Conservation (phyloP, 2,329 filamentous ascomycete species). For the Pyricularia sp. region DNA sequence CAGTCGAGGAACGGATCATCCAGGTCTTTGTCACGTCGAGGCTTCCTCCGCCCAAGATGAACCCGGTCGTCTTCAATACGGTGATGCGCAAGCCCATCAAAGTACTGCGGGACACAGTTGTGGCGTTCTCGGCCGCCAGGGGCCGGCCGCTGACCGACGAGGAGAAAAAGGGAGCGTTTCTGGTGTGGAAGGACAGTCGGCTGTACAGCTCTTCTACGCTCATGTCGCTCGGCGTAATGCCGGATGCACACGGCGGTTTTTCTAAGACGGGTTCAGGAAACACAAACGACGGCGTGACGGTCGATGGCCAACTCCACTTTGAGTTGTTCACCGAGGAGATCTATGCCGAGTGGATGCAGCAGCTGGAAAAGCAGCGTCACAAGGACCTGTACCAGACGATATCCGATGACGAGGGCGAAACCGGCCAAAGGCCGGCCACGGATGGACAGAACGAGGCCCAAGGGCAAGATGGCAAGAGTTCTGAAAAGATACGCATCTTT, state of each 20-base stretch:
- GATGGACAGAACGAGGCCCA: slow-evolving; percentile 7
- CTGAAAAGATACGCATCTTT: slow-evolving; percentile 36
- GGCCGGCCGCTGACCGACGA: slow-evolving; percentile 26
- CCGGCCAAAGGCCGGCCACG: background rate
- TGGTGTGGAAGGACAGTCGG: slow-evolving; percentile 69
- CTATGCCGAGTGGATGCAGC: slow-evolving; percentile 38
- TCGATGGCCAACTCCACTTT: slow-evolving; percentile 53
- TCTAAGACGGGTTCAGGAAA: slow-evolving; percentile 18
- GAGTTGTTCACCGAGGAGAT: slow-evolving; percentile 66
- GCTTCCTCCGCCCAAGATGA: slow-evolving; percentile 31
- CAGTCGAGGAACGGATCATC: slow-evolving; percentile 3
- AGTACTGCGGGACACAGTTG: slow-evolving; percentile 62
- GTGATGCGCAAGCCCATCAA: slow-evolving; percentile 59
- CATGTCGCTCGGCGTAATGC: slow-evolving; percentile 52
- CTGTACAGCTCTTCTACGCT: slow-evolving; percentile 72
- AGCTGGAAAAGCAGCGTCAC: slow-evolving; percentile 36
- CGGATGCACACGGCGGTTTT: slow-evolving; percentile 32
- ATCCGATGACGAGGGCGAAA: slow-evolving; percentile 21
- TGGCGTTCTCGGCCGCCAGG: slow-evolving; percentile 46
- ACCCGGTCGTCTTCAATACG: slow-evolving; percentile 49
- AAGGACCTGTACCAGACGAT: slow-evolving; percentile 30
- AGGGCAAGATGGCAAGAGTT: slow-evolving; percentile 10
- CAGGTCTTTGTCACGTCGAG: slow-evolving; percentile 55
- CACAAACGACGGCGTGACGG: slow-evolving; percentile 26
- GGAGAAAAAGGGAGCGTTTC: slow-evolving; percentile 48